Base-by-base conservation (phyloP, 768 basidiomycete species). In the Tylopilus felleus region DNA sequence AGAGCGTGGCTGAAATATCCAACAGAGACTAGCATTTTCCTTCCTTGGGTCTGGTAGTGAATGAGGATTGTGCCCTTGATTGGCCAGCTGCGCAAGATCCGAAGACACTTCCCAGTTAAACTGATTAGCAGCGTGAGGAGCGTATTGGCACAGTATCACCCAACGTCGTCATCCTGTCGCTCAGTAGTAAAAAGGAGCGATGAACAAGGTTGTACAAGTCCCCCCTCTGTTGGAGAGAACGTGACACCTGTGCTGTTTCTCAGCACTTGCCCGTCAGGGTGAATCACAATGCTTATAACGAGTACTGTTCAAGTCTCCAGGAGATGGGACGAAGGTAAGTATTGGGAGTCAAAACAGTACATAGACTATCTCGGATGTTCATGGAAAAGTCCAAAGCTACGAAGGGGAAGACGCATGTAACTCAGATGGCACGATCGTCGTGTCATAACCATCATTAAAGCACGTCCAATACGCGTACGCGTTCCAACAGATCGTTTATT, bases 1-100 rank as follows among this genome's bases (percentile, higher is more conserved):
- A 57, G 49, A 6, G 60, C 59, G 8, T 4, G 17, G 28, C 43
- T 23, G 17, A 62, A 62, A 38, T 43, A 28, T 9, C 9, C 41
- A 22, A 56, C 3, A 5, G 60, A 40, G 1, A 1, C 8, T 2
- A 3, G 60, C 8, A n/a, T 33, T 8, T 8, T 19, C 42, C 5
- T 39, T 21, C 3, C 21, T 17, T 6, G 16, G 12, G 17, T 47
- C 27, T 19, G n/a, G 4, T 47, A 57, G 10, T 16, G 31, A 1
- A 44, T 43, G 16, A 61, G 35, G 6, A 7, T n/a, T 5, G 13
- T 49, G 52, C 14, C 59, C 59, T 16, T 35, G 16, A 19, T 53
- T 48, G 3, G 58, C 56, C 1, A 22, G 19, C 17, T 27, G 17
- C 7, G 42, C 19, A 12, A 59, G 16, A 5, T 42, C 16, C 4